Evolutionary conservation across 768 basidiomycete species (phyloP).

Genomic region (Phanerochaete sordida): DNA sequence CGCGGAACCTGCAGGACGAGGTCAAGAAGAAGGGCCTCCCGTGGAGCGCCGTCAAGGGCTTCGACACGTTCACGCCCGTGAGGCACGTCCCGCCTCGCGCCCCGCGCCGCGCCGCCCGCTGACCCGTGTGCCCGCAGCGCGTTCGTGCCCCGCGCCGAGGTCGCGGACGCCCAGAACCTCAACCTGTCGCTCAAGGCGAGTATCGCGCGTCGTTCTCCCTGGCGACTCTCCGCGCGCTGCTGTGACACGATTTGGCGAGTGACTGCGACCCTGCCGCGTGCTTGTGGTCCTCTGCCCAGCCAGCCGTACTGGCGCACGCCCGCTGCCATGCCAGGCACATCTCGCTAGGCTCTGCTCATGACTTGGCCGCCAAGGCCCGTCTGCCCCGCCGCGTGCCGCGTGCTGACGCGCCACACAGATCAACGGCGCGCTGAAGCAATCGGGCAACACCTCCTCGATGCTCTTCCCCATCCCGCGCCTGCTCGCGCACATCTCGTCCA

Average conservation of each 20-base stretch:
- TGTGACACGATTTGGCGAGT: no score
- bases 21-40: conserved; percentile 94
- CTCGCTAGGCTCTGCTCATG: no score
- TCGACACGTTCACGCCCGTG: conserved; percentile 94
- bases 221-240: no score
- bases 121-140: conserved; percentile 37
- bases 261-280: no score
- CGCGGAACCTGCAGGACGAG: conserved; percentile 89
- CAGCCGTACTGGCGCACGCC: no score
- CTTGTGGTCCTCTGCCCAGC: no score
- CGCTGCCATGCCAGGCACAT: no score
- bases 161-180: conserved; percentile 74
- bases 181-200: conserved; percentile 70
- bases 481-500: conserved; percentile 88
- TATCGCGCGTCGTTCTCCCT: background rate
- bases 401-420: conserved; percentile 55
- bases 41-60: conserved; percentile 96
- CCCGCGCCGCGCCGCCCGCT: background rate
- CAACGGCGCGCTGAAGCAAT: conserved; percentile 80
- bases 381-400: background rate
- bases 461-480: conserved; percentile 87
- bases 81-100: conserved; percentile 45
- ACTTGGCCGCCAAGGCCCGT: no score
- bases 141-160: conserved; percentile 73
- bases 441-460: conserved; percentile 86